These are phyloP conservation scores for Pseudocercospora fijiensis DNA, from an alignment of 2,329 filamentous ascomycete species.

Conservation along the genomic window DNA sequence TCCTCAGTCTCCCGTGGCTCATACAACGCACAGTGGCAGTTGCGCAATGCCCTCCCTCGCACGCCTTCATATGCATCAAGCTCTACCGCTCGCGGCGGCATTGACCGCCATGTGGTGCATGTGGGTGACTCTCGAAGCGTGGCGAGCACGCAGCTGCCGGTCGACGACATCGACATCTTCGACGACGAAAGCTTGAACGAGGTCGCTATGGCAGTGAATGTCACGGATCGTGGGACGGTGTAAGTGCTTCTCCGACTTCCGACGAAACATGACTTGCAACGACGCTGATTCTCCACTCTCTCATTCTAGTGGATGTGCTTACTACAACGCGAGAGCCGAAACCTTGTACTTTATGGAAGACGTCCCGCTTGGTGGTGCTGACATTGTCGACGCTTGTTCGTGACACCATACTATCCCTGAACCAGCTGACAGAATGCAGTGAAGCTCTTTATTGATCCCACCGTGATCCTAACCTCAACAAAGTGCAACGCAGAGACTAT, in stretches of 20 bases:
- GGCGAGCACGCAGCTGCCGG: conserved; percentile 12
- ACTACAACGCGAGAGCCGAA: conserved; percentile 70
- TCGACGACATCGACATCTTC: conserved; percentile 17
- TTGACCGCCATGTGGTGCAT: conserved; percentile 1
- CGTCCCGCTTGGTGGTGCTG: conserved; percentile 64
- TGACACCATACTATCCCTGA: conserved; percentile 1
- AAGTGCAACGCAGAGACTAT: conserved; percentile 54
- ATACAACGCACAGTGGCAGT: not conserved
- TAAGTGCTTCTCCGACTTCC: not conserved
- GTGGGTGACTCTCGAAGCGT: conserved; percentile 13
- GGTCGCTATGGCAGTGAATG: conserved; percentile 76
- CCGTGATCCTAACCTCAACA: conserved; percentile 58
- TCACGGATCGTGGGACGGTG: conserved; percentile 67
- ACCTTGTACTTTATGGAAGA: conserved; percentile 76
- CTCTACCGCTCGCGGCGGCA: conserved; percentile 18
- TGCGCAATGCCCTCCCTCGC: conserved; percentile 4
- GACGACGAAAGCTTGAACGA: conserved; percentile 52
- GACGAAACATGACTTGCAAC: too few species aligned
- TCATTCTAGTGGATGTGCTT: conserved; percentile 65
- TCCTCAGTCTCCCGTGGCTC: conserved; percentile 15
- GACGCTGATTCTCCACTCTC: not conserved
- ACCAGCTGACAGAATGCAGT: conserved; percentile 46
- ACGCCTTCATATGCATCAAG: conserved; percentile 14
- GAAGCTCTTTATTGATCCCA: conserved; percentile 61
- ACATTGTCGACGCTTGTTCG: conserved; percentile 54